Base-by-base conservation (phyloP, 176 grass and related monocot genomes). In the Tillandsia leiboldiana region DNA sequence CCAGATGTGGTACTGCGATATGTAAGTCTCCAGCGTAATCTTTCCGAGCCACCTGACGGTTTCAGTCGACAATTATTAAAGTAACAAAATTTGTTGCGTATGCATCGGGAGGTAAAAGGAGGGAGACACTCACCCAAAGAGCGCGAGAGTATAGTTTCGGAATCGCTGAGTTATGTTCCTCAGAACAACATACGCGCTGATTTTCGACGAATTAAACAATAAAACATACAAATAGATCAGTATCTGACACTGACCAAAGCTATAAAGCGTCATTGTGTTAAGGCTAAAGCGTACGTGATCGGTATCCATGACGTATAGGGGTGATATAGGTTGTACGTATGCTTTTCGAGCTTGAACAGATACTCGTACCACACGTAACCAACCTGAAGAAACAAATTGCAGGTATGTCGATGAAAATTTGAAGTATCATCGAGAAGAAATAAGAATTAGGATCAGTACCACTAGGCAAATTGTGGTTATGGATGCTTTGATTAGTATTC, bases 381-480 rank as follows among this genome's bases (percentile, higher is more conserved):
- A 49, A 24, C 42, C 74, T 77, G 53, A 22, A 68, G 33, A 42
- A 49, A 26, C 2, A 52, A 26, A 26, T 72, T 42, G 47, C 5
- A 11, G 12, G 49, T 11, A 50, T 65, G 28, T 58, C 24, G 9
- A 22, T 12, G 12, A 66, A 42, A 22, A 27, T 10, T 49, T 9
- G 47, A 22, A 69, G 11, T 29, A 28, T 50, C 0, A 26, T 65
- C 3, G 4, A 10, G 1, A 33, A 51, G 33, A 12, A 27, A 52
- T 29, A 52, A 28, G 11, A 22, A 2, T 61, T 15, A 61, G 22
- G 15, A 18, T 20, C 9, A 22, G 67, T 80, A 83, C 85, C 73
- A 63, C 8, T 26, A 87, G 63, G 14, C 80, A 87, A 69, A 80
- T 74, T 33, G 69, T 67, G 18, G 82, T 5, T 20, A 83, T 83